These are phyloP conservation scores for Ophiostoma tasmaniense DNA, from an alignment of 2,329 filamentous ascomycete species.

Conservation along the genomic window DNA sequence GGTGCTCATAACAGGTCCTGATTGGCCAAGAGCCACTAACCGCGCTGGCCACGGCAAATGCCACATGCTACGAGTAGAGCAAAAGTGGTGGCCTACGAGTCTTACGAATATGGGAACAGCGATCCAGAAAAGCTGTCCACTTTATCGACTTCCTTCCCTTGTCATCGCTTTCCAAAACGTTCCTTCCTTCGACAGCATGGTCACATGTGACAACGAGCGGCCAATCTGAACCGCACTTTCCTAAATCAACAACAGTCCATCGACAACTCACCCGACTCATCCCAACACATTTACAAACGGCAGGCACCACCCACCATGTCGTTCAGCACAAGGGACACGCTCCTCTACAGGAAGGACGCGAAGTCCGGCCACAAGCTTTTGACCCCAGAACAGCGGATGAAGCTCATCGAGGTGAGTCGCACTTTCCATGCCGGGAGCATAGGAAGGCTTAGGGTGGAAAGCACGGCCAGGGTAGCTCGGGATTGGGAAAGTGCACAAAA, in stretches of 20 bases:
- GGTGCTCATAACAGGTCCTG: not conserved
- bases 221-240: conserved; percentile 14
- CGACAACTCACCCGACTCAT: not conserved
- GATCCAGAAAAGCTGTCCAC: not conserved
- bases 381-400: conserved; percentile 36
- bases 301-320: conserved; percentile 29
- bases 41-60: not conserved
- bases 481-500: not conserved
- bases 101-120: conserved; percentile 2
- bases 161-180: not conserved
- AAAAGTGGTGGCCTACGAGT: conserved; percentile 1
- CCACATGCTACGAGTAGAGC: conserved; percentile 11
- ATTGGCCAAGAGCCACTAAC: not conserved
- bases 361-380: conserved; percentile 34
- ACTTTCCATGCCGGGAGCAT: conserved; percentile 1
- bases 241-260: not conserved
- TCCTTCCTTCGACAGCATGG: conserved; percentile 11
- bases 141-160: not conserved
- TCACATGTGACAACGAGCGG: conserved; percentile 9
- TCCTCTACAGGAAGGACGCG: conserved; percentile 39
- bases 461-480: not conserved
- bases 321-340: conserved; percentile 30
- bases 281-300: not conserved
- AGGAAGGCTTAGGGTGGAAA: not conserved
- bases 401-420: conserved; percentile 35